These are phyloP conservation scores for Fraxinus quadrangulata DNA, from an alignment of 257 asterid genomes.

Conservation along the genomic window DNA sequence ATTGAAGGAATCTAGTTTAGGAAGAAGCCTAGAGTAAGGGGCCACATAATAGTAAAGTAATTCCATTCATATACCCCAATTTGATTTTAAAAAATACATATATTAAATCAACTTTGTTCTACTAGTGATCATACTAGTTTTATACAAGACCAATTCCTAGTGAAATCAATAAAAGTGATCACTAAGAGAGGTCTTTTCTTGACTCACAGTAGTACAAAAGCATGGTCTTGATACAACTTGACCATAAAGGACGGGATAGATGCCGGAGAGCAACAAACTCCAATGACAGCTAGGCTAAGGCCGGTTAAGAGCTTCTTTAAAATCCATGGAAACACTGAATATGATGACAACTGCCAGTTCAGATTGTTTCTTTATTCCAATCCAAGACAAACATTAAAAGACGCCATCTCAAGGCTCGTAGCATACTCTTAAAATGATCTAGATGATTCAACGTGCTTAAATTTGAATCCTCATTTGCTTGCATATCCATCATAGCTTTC, in stretches of 20 bases:
- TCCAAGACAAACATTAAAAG: conserved; percentile 39
- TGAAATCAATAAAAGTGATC: conserved; percentile 23
- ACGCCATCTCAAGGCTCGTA: conserved; percentile 25
- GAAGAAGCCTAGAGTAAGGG: neutral
- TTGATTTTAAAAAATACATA: neutral
- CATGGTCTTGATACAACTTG: neutral
- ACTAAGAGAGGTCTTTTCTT: conserved; percentile 2
- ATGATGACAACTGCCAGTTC: neutral
- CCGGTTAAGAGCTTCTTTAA: neutral
- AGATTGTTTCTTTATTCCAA: neutral
- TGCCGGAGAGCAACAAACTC: neutral
- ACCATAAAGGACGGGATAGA: neutral
- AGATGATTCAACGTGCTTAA: neutral
- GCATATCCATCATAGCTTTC: conserved; percentile 37
- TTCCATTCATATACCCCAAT: neutral
- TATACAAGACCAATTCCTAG: neutral
- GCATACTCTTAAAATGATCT: neutral
- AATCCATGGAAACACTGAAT: neutral
- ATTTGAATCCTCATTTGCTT: conserved; percentile 28
- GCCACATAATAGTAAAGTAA: neutral
- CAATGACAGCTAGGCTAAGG: neutral
- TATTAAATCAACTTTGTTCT: neutral
- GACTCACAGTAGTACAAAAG: neutral
- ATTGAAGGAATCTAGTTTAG: neutral
- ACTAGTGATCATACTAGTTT: neutral